Conservation (phyloP, 176 grass and related monocot species). For the Oryza nivara region DNA sequence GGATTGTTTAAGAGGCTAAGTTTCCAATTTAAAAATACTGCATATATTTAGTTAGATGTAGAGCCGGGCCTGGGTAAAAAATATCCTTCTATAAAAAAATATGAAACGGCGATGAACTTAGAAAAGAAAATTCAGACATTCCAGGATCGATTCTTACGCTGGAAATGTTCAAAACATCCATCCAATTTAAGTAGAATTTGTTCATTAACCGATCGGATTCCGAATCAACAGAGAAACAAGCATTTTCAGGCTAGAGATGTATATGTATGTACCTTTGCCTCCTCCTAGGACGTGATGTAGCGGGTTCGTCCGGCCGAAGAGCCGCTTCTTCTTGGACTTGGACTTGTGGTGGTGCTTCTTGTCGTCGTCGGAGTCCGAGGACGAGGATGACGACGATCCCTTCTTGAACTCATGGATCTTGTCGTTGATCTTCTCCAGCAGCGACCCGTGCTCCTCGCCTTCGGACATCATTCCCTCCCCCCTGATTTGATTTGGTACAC, state of each 20-base stretch:
- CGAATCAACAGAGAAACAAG: not conserved
- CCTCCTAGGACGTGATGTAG: conserved; percentile 73
- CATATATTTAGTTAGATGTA: no score
- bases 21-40: no score
- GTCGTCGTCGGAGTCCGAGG: conserved; percentile 74
- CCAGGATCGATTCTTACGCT: not conserved
- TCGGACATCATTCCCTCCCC: conserved; percentile 72
- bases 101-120: no score
- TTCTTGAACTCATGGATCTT: conserved; percentile 69
- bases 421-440: conserved; percentile 67
- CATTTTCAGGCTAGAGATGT: not conserved
- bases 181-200: not conserved
- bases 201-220: not conserved
- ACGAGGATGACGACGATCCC: conserved; percentile 57
- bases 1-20: no score
- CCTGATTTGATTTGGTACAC: not conserved
- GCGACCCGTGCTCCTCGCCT: conserved; percentile 57
- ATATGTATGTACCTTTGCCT: conserved; percentile 57
- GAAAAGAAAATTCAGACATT: not conserved
- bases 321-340: conserved; percentile 49
- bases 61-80: no score
- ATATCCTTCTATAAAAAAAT: no score
- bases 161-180: not conserved
- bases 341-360: conserved; percentile 40
- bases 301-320: conserved; percentile 66